Conservation (phyloP, 495 filamentous ascomycete genomes). For the Daldinia vernicosa region DNA sequence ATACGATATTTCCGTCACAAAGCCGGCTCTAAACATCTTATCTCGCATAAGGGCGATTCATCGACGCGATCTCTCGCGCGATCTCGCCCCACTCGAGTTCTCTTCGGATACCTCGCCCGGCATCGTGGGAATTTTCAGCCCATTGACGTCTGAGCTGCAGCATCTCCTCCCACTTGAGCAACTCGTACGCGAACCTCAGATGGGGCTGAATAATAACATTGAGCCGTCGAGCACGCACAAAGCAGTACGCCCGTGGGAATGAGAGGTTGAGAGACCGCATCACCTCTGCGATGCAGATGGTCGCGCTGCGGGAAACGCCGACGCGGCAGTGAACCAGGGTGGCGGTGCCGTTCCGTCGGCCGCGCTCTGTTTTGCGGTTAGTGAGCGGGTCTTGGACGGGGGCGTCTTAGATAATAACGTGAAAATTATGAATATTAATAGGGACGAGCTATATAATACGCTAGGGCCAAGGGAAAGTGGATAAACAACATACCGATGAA, state of each 20-base stretch:
- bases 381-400: slow-evolving; percentile 18
- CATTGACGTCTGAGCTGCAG: slow-evolving; percentile 57
- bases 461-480: slow-evolving; percentile 11
- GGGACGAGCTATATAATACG: slow-evolving; percentile 1
- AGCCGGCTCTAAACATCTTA: slow-evolving; percentile 22
- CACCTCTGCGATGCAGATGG: slow-evolving; percentile 97
- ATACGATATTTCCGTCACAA: not conserved
- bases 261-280: slow-evolving; percentile 83
- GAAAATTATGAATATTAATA: not conserved
- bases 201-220: slow-evolving; percentile 73
- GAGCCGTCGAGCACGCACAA: slow-evolving; percentile 87
- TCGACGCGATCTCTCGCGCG: slow-evolving; percentile 86
- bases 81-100: slow-evolving; percentile 93
- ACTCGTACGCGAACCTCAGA: slow-evolving; percentile 69
- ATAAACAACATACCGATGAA: slow-evolving; percentile 80
- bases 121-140: slow-evolving; percentile 29
- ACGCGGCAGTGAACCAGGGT: slow-evolving; percentile 97
- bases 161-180: slow-evolving; percentile 94
- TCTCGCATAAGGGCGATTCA: slow-evolving; percentile 92
- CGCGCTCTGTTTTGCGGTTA: slow-evolving; percentile 65
- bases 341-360: slow-evolving; percentile 76
- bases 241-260: slow-evolving; percentile 95
- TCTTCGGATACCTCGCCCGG: slow-evolving; percentile 56
- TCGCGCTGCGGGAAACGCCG: slow-evolving; percentile 92
- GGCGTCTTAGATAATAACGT: not conserved